These are phyloP conservation scores for Hygrophorus pudorinus DNA, from an alignment of 768 basidiomycete species.

Conservation along the genomic window DNA sequence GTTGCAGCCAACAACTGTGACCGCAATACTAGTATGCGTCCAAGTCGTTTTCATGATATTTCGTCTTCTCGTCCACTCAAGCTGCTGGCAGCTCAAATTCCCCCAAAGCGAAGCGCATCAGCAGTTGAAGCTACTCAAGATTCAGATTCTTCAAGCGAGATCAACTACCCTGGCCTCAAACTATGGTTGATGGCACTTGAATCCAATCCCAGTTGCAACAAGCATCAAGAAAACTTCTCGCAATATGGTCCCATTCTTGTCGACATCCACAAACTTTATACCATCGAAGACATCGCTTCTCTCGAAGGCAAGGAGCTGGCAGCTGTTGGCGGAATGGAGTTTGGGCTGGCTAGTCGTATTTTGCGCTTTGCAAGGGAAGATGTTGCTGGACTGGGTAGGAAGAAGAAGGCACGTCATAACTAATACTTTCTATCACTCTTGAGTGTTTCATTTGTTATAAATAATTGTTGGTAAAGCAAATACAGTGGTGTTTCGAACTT, in stretches of 20 bases:
- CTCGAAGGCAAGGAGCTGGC: background rate
- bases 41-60: background rate
- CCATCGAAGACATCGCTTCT: background rate
- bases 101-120: background rate
- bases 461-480: too few species aligned
- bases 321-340: background rate
- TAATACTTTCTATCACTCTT: too few species aligned
- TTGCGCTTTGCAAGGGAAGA: background rate
- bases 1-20: too few species aligned
- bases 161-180: conserved; percentile 1
- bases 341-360: background rate
- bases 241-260: background rate
- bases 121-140: background rate
- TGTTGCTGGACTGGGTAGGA: background rate
- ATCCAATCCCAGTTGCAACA: background rate
- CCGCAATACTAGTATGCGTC: too few species aligned
- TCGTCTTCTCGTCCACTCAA: background rate
- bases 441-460: too few species aligned
- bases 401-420: background rate
- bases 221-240: background rate
- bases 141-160: background rate
- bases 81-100: background rate
- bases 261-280: background rate
- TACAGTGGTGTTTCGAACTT: too few species aligned
- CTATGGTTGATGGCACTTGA: background rate